phyloP scores from a whole-genome alignment of 768 basidiomycete genomes.

The Glaciozyma martinii region DNA sequence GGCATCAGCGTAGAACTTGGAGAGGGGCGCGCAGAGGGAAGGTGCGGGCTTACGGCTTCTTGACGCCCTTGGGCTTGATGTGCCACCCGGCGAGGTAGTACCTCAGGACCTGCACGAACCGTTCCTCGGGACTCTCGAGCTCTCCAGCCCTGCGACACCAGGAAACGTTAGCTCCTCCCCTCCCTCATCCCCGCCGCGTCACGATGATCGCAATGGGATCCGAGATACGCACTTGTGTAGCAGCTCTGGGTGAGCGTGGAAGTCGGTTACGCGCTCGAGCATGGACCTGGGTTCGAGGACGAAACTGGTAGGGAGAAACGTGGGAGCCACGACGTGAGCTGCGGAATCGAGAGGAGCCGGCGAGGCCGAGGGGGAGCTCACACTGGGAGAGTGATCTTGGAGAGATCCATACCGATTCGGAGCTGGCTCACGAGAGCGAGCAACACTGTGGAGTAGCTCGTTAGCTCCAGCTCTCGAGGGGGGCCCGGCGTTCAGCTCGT shows the following conservation, averaged over 20 bases:
- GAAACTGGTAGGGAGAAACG: conserved; percentile 46
- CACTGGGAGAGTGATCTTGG: conserved; percentile 75
- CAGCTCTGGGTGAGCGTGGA: conserved; percentile 97
- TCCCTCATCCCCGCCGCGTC: too few species aligned
- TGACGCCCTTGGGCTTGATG: conserved; percentile 94
- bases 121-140: conserved; percentile 73
- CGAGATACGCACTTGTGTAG: conserved; percentile 67
- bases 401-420: conserved; percentile 75
- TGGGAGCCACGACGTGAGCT: not conserved
- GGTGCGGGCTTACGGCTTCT: conserved; percentile 71
- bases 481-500: not conserved
- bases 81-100: conserved; percentile 99
- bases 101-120: conserved; percentile 80
- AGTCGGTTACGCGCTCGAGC: conserved; percentile 97
- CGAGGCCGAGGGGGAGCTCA: conserved; percentile 37
- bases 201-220: not conserved
- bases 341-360: not conserved
- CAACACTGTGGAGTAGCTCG: conserved; percentile 3
- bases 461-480: not conserved
- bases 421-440: conserved; percentile 7
- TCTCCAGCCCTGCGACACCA: conserved; percentile 56
- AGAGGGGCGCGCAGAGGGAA: not conserved
- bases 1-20: not conserved
- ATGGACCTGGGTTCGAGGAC: conserved; percentile 94
- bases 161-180: not conserved